A percentile compares a stretch with the other conserved stretches of the same genome.
Evolutionary conservation across 2,329 filamentous ascomycete species (phyloP).

Genomic region (Aspergillus jensenii): DNA sequence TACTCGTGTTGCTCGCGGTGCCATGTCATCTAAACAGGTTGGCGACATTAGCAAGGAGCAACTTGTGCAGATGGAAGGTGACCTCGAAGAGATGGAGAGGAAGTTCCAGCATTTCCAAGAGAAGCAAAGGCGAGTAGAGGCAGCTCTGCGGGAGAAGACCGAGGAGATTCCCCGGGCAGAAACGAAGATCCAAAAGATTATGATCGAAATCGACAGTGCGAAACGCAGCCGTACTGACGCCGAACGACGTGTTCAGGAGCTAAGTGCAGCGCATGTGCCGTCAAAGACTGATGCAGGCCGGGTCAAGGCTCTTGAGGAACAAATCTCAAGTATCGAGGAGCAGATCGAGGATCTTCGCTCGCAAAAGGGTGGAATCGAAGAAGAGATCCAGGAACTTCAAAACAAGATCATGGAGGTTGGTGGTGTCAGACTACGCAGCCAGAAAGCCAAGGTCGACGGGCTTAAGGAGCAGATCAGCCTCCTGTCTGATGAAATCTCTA

Average conservation of each 20-base stretch:
- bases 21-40: constrained; percentile 96
- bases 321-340: constrained; percentile 70
- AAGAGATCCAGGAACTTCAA: constrained; percentile 88
- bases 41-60: constrained; percentile 84
- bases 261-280: constrained; percentile 76
- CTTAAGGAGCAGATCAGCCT: constrained; percentile 82
- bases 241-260: constrained; percentile 79
- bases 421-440: constrained; percentile 84
- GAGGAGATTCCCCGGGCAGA: constrained; percentile 81
- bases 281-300: constrained; percentile 78
- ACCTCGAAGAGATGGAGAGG: constrained; percentile 80
- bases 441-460: constrained; percentile 86
- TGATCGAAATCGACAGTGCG: constrained; percentile 82
- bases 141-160: constrained; percentile 67
- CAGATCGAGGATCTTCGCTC: constrained; percentile 77
- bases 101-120: constrained; percentile 83
- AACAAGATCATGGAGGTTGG: constrained; percentile 98
- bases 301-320: constrained; percentile 71
- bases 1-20: constrained; percentile 81
- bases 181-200: constrained; percentile 87
- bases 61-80: constrained; percentile 79
- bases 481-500: constrained; percentile 77
- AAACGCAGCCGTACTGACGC: constrained; percentile 81
- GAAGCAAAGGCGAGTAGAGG: constrained; percentile 77
- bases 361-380: constrained; percentile 86